Percentiles rank a stretch among this genome's conserved stretches.
Evolutionary conservation across 2,329 filamentous ascomycete genomes (phyloP).

Genomic region (Colletotrichum lupini): DNA sequence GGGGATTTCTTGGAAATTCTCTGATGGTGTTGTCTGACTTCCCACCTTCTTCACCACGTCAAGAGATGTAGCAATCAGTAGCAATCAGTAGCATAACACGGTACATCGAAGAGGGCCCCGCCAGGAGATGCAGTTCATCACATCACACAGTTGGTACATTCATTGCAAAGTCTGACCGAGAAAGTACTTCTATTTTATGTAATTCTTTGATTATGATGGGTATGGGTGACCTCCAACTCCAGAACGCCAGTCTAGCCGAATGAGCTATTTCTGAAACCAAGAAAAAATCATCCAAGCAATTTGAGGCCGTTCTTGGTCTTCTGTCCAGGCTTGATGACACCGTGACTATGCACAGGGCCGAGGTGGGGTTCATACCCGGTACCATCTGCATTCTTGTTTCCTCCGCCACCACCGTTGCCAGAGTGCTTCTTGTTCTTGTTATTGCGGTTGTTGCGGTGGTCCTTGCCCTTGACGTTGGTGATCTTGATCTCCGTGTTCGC

Average conservation of each 20-base stretch:
- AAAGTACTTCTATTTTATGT: not conserved
- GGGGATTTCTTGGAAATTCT: too few relatives aligned
- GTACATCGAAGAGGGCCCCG: not conserved
- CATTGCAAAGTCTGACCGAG: not conserved
- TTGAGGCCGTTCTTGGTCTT: constrained; percentile 76
- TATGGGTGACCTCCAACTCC: constrained; percentile 15
- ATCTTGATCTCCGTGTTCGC: constrained; percentile 93
- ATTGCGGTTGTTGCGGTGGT: constrained; percentile 43
- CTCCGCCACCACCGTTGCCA: constrained; percentile 36
- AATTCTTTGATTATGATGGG: not conserved
- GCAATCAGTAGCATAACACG: too few relatives aligned
- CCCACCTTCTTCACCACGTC: too few relatives aligned
- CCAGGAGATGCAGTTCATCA: not conserved
- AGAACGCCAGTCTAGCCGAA: not conserved
- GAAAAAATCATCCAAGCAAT: constrained; percentile 63
- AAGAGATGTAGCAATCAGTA: too few relatives aligned
- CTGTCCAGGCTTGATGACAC: constrained; percentile 70
- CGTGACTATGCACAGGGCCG: constrained; percentile 60
- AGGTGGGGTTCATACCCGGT: constrained; percentile 61
- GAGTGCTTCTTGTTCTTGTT: constrained; percentile 43
- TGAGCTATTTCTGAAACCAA: not conserved
- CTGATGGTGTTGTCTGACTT: too few relatives aligned
- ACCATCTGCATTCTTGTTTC: constrained; percentile 46
- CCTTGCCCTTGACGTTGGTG: constrained; percentile 65
- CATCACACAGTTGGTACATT: not conserved